A percentile compares a stretch with the other conserved stretches of the same genome.
These are phyloP conservation scores for Carallia pectinifolia DNA, from an alignment of 345 rosid genomes.

Conservation along the genomic window DNA sequence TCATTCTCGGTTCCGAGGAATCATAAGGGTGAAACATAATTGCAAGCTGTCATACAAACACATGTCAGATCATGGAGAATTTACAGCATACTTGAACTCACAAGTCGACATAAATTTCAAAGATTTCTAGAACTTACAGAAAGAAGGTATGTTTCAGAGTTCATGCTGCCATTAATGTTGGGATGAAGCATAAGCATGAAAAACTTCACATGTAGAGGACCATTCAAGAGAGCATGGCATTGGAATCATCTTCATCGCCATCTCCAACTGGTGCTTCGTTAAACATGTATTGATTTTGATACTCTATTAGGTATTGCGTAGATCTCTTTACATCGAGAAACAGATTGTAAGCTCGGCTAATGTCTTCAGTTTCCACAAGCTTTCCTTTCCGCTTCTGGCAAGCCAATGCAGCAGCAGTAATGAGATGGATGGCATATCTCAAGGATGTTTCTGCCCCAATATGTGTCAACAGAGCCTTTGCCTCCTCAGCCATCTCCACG, in stretches of 20 bases:
- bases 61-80: too few relatives aligned
- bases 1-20: too few relatives aligned
- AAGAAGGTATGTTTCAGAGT: background rate
- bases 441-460: conserved; percentile 85
- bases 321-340: conserved; percentile 95
- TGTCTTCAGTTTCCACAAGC: conserved; percentile 66
- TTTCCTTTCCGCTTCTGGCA: conserved; percentile 86
- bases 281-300: conserved; percentile 83
- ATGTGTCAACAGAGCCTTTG: conserved; percentile 68
- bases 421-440: conserved; percentile 90
- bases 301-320: conserved; percentile 85
- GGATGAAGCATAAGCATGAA: background rate
- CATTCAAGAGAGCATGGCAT: background rate
- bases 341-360: conserved; percentile 65
- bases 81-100: too few relatives aligned
- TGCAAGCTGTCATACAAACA: too few relatives aligned
- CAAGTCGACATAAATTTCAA: too few relatives aligned
- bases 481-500: background rate
- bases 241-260: conserved; percentile 40
- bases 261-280: conserved; percentile 48
- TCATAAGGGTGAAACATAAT: too few relatives aligned
- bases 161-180: background rate
- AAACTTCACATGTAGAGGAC: background rate
- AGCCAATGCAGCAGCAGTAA: conserved; percentile 72
- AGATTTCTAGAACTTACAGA: too few relatives aligned